Evolutionary conservation across 2,329 filamentous ascomycete species (phyloP).

Genomic region (Teratosphaeria epicoccoides): DNA sequence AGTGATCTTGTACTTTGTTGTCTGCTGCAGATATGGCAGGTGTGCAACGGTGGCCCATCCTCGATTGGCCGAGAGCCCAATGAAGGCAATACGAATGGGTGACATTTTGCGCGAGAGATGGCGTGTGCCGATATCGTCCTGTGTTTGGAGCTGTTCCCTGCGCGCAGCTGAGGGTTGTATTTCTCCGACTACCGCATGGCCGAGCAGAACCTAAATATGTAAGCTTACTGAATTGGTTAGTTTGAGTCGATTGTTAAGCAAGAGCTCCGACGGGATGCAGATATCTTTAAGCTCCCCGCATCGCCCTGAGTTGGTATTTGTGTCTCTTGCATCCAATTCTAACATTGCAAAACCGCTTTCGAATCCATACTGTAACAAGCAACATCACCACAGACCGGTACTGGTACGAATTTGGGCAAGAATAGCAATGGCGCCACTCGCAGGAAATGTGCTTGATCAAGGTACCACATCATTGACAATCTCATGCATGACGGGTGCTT

Average conservation of each 20-base stretch:
- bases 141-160: background rate
- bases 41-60: slow-evolving; percentile 48
- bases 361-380: background rate
- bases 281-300: background rate
- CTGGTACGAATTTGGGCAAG: background rate
- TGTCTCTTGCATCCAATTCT: background rate
- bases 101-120: slow-evolving; percentile 12
- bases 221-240: background rate
- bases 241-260: background rate
- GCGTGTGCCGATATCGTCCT: background rate
- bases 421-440: background rate
- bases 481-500: slow-evolving; percentile 34
- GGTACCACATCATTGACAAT: slow-evolving; percentile 28
- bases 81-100: slow-evolving; percentile 46
- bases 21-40: slow-evolving; percentile 47
- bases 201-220: background rate
- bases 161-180: background rate
- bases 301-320: background rate
- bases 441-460: slow-evolving; percentile 10
- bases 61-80: slow-evolving; percentile 44
- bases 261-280: background rate
- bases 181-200: background rate
- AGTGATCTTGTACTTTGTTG: slow-evolving; percentile 36
- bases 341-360: background rate
- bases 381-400: background rate